phyloP scores from a whole-genome alignment of 345 rosid genomes.

The Ricinus communis region DNA sequence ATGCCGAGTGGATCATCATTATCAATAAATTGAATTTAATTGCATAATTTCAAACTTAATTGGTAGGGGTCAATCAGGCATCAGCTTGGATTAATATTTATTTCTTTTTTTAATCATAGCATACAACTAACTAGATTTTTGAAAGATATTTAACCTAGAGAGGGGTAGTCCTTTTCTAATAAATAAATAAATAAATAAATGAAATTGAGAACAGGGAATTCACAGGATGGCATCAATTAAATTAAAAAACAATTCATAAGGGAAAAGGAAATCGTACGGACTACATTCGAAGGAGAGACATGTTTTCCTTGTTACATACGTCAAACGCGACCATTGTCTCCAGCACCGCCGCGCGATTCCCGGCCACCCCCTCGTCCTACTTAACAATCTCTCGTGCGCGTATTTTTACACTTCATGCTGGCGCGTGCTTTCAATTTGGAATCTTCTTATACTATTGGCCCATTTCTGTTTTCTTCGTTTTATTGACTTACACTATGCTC shows the following conservation, averaged over 20 bases:
- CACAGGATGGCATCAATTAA: slow-evolving; percentile 15
- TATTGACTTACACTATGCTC: too few relatives aligned
- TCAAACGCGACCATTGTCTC: slow-evolving; percentile 19
- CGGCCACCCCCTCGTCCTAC: slow-evolving; percentile 25
- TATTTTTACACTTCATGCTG: neutral
- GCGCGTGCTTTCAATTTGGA: neutral
- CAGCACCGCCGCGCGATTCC: slow-evolving; percentile 43
- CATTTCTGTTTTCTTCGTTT: neutral
- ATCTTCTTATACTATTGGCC: neutral
- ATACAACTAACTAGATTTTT: slow-evolving; percentile 2
- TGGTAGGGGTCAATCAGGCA: slow-evolving; percentile 8
- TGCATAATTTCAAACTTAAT: neutral
- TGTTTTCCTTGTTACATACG: slow-evolving; percentile 18
- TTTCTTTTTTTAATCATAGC: too few relatives aligned
- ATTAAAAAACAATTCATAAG: slow-evolving; percentile 6
- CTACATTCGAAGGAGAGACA: neutral
- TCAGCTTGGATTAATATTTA: too few relatives aligned
- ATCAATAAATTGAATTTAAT: neutral
- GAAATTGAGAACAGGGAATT: neutral
- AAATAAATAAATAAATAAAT: too few relatives aligned
- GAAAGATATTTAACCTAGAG: too few relatives aligned
- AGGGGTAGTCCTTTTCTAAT: neutral
- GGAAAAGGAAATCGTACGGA: too few relatives aligned
- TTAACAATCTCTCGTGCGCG: too few relatives aligned
- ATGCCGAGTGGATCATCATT: neutral